A percentile compares a stretch with the other conserved stretches of the same genome.
phyloP scores from a whole-genome alignment of 2,329 filamentous ascomycete genomes.

The Dichotomopilus funicola region DNA sequence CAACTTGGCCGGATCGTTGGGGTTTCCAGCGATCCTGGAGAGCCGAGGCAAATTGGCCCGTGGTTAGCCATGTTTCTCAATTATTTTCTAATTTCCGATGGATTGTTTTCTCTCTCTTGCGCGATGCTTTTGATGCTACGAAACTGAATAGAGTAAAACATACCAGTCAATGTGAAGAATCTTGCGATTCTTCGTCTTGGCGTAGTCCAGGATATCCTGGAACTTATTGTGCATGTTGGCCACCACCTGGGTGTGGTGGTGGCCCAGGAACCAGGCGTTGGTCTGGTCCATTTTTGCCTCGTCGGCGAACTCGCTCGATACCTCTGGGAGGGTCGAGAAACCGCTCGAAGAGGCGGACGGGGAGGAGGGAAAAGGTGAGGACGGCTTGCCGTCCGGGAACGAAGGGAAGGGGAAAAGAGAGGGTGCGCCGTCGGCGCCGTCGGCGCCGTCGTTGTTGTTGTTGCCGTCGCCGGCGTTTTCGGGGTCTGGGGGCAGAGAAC shows the following conservation, averaged over 20 bases:
- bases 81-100: not conserved
- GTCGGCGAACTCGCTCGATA: constrained; percentile 4
- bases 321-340: constrained; percentile 3
- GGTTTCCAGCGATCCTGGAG: constrained; percentile 14
- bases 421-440: too few species aligned
- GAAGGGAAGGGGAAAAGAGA: constrained; percentile 7
- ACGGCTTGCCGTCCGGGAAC: not conserved
- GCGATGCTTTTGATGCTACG: not conserved
- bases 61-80: not conserved
- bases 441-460: not conserved
- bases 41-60: not conserved
- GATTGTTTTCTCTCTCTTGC: not conserved
- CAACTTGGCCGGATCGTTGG: constrained; percentile 9
- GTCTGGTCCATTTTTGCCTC: constrained; percentile 12
- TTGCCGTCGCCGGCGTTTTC: not conserved
- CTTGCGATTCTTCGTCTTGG: constrained; percentile 14
- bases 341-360: not conserved
- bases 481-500: not conserved
- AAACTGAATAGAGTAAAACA: not conserved
- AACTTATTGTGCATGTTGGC: constrained; percentile 12
- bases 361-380: not conserved
- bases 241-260: constrained; percentile 16
- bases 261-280: constrained; percentile 13
- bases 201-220: constrained; percentile 14
- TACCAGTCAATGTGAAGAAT: constrained; percentile 21